phyloP scores from a whole-genome alignment of 2,329 filamentous ascomycete genomes.

The Cytospora chrysosperma region DNA sequence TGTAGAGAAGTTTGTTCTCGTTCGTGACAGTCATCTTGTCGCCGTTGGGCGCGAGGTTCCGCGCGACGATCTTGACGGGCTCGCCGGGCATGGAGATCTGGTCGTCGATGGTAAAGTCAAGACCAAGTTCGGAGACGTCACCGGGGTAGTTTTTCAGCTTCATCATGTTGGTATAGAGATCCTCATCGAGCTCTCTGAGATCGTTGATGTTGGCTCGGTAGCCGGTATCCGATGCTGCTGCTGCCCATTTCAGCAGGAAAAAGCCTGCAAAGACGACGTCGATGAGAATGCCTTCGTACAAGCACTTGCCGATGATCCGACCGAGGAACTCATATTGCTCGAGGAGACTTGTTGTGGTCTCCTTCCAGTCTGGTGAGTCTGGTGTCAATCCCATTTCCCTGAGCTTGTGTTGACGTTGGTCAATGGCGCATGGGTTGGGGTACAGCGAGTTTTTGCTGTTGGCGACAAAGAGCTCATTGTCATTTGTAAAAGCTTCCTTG shows the following conservation, averaged over 20 bases:
- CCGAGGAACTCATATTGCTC: slow-evolving; percentile 87
- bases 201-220: slow-evolving; percentile 96
- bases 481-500: slow-evolving; percentile 72
- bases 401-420: slow-evolving; percentile 63
- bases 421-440: slow-evolving; percentile 77
- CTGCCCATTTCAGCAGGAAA: slow-evolving; percentile 93
- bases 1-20: slow-evolving; percentile 90
- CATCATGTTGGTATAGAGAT: slow-evolving; percentile 81
- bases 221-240: slow-evolving; percentile 58
- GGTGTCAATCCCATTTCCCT: slow-evolving; percentile 52
- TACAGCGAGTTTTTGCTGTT: slow-evolving; percentile 87
- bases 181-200: slow-evolving; percentile 85
- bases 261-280: slow-evolving; percentile 93
- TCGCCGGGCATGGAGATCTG: slow-evolving; percentile 49
- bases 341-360: slow-evolving; percentile 59
- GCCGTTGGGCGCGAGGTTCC: slow-evolving; percentile 74
- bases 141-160: slow-evolving; percentile 82
- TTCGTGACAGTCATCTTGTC: slow-evolving; percentile 80
- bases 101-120: slow-evolving; percentile 90
- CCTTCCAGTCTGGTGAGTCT: slow-evolving; percentile 55
- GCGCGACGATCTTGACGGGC: slow-evolving; percentile 62
- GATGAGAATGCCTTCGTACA: slow-evolving; percentile 95
- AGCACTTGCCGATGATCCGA: slow-evolving; percentile 89
- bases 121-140: slow-evolving; percentile 74
- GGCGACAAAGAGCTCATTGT: slow-evolving; percentile 69